Evolutionary conservation across 2,329 filamentous ascomycete species (phyloP), one percentile per base, ranked within the genome.

Genomic region (Venturia aucupariae): DNA sequence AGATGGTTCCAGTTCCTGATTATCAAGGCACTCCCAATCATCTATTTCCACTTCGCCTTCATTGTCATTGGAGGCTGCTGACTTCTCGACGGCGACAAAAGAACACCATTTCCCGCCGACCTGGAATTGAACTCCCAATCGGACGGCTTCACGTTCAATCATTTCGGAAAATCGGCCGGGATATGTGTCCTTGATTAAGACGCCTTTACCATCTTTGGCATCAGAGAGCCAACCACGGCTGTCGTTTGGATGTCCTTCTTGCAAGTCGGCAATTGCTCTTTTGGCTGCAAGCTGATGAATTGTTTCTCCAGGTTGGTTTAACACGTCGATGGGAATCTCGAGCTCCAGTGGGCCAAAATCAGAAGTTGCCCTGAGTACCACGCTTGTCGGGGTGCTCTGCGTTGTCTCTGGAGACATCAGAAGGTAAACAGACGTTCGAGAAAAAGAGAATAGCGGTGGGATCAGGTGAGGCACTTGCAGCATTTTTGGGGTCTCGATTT

Each of bases 281-380:
- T 84, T 84, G 0, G 86, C 87, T 0, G 87, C 87, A 0, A 92
- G 83, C 68, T 89, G 86, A 71, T 91, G 88, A 51, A 90, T 82
- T 0, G 82, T 87, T 62, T 83, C 75, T 2, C 78, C 79, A 39
- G 75, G 77, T 0, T 75, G 71, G 0, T 77, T 68, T 0, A 84
- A 72, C 2, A 77, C 69, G 2, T 82, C 79, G 44, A 91, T 77
- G 0, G 87, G 86, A 15, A 92, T 86, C 51, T 84, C 81, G 5
- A 90, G 79, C 63, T 84, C 79, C 0, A 91, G 75, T 0, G 85
- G 84, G 0, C 86, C 85, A 42, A 84, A 77, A 0, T 72, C 67
- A 3, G 81, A 86, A 0, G 78, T 85, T 0, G 81, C 87, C 24
- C 78, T 81, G n/a, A n/a, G n/a, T n/a, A n/a, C 32, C 32, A 35